A percentile compares a stretch with the other conserved stretches of the same genome.
phyloP scores from a whole-genome alignment of 2,329 filamentous ascomycete species.

The Mycosphaerella arachidis region DNA sequence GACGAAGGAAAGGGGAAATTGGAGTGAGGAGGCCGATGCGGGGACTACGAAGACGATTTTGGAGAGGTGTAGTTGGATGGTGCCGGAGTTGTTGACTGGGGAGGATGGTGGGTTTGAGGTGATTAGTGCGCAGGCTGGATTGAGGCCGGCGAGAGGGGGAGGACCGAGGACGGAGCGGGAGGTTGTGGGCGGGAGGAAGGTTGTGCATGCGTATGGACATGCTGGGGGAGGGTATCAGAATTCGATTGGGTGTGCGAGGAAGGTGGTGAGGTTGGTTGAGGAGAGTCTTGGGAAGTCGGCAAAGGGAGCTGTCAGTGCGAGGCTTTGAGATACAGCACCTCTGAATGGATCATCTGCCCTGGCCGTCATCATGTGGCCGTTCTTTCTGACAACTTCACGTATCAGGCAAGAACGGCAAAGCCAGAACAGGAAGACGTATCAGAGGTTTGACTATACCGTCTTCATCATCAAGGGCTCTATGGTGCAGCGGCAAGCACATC shows the following conservation, averaged over 20 bases:
- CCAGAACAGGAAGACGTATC: neutral
- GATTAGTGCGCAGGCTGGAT: conserved; percentile 40
- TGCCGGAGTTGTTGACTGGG: conserved; percentile 34
- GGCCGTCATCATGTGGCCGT: neutral
- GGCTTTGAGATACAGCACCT: conserved; percentile 10
- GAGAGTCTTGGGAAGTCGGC: conserved; percentile 21
- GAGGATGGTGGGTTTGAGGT: conserved; percentile 40
- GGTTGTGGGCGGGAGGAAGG: conserved; percentile 27
- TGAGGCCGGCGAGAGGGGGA: conserved; percentile 42
- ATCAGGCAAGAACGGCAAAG: neutral
- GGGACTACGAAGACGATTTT: conserved; percentile 36
- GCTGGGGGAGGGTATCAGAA: conserved; percentile 42
- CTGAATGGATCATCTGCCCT: neutral
- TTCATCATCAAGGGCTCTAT: neutral
- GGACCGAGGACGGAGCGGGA: conserved; percentile 43
- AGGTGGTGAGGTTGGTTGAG: conserved; percentile 26
- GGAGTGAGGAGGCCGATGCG: conserved; percentile 31
- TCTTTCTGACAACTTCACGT: no score
- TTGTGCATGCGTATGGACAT: conserved; percentile 48
- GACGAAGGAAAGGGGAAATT: conserved; percentile 40
- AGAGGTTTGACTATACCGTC: neutral
- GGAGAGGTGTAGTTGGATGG: conserved; percentile 32
- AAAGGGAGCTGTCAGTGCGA: conserved; percentile 10
- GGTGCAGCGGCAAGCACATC: conserved; percentile 1
- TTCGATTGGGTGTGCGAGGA: conserved; percentile 27